Evolutionary conservation across 2,329 filamentous ascomycete species (phyloP).

Genomic region (Ambrosiella cleistominuta): DNA sequence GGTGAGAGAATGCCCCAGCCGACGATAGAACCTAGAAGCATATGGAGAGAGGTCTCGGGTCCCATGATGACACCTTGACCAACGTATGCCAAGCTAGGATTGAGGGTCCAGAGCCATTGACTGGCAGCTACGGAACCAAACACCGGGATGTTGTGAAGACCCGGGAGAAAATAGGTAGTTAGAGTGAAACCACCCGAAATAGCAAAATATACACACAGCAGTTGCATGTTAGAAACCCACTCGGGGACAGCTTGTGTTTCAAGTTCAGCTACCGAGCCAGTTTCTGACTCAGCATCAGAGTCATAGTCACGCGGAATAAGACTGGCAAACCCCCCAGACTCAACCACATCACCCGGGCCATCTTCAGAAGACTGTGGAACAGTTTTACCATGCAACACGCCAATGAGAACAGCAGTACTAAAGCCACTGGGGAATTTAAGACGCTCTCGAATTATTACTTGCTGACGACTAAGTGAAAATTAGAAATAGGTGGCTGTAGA

Average conservation of each 20-base stretch:
- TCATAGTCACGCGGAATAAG: slow-evolving; percentile 21
- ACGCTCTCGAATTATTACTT: slow-evolving; percentile 86
- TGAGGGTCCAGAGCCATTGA: slow-evolving; percentile 87
- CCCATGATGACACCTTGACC: slow-evolving; percentile 99
- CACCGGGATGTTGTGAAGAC: slow-evolving; percentile 70
- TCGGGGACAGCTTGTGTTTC: slow-evolving; percentile 20
- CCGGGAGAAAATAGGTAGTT: slow-evolving; percentile 74
- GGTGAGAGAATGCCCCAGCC: slow-evolving; percentile 89
- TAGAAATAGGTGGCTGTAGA: not conserved
- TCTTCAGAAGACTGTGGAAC: slow-evolving; percentile 13
- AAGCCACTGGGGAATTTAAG: slow-evolving; percentile 91
- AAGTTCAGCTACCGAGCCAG: slow-evolving; percentile 15
- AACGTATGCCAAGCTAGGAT: slow-evolving; percentile 91
- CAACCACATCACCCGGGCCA: not conserved
- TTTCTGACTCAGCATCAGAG: slow-evolving; percentile 17
- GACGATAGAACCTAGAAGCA: slow-evolving; percentile 75
- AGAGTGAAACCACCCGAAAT: slow-evolving; percentile 54
- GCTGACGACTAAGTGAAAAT: slow-evolving; percentile 38
- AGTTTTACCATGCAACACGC: slow-evolving; percentile 58
- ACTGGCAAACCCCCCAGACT: slow-evolving; percentile 25
- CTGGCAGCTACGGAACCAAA: slow-evolving; percentile 58
- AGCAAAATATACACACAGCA: slow-evolving; percentile 39
- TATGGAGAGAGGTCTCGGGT: slow-evolving; percentile 81
- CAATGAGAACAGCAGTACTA: slow-evolving; percentile 84
- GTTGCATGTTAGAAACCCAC: slow-evolving; percentile 32